Conservation (phyloP, 2,329 filamentous ascomycete species). For the Cercospora janseana region DNA sequence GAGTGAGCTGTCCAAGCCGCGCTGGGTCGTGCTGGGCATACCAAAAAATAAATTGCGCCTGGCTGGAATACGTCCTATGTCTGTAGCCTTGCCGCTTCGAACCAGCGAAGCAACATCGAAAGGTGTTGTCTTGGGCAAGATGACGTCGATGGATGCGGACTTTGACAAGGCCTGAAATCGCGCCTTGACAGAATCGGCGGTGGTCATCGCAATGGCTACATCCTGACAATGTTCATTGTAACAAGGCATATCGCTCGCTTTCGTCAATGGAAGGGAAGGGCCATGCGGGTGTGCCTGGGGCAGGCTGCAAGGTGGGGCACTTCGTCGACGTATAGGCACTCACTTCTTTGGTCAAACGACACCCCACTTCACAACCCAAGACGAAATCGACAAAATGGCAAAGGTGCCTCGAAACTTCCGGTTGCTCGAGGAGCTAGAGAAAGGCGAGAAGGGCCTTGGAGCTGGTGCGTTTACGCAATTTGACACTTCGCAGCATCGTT, state of each 20-base stretch:
- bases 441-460: constrained; percentile 95
- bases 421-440: constrained; percentile 94
- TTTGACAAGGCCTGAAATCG: constrained; percentile 29
- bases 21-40: constrained; percentile 14
- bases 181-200: constrained; percentile 10
- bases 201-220: constrained; percentile 9
- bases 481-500: background rate
- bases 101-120: constrained; percentile 27
- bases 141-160: constrained; percentile 31
- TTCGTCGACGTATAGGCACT: background rate
- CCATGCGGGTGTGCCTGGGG: background rate
- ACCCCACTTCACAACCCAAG: constrained; percentile 42
- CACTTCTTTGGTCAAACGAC: background rate
- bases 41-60: constrained; percentile 36
- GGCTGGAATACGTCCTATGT: constrained; percentile 24
- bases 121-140: constrained; percentile 26
- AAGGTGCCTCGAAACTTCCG: constrained; percentile 95
- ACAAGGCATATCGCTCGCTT: background rate
- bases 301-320: background rate
- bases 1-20: constrained; percentile 22
- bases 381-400: constrained; percentile 52
- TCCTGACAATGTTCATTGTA: background rate
- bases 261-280: background rate
- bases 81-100: constrained; percentile 25
- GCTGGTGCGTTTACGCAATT: constrained; percentile 65